A percentile compares a stretch with the other conserved stretches of the same genome.
Conservation (phyloP, 2,329 filamentous ascomycete genomes). For the Hirsutella thompsonii region DNA sequence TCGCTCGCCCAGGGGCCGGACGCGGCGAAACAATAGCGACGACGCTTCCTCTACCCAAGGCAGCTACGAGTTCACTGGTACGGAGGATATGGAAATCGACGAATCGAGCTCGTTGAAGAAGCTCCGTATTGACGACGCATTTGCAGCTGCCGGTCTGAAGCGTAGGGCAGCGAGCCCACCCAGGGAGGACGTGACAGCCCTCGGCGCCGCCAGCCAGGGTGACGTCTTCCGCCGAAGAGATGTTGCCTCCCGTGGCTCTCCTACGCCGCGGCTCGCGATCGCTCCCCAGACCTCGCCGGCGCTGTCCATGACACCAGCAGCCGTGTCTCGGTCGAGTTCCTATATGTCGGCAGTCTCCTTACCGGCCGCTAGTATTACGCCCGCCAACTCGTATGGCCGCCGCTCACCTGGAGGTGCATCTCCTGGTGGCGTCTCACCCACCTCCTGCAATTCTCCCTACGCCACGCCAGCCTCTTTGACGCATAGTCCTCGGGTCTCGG, state of each 20-base stretch:
- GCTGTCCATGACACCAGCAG: constrained; percentile 28
- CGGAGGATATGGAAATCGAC: constrained; percentile 36
- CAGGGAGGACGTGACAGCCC: constrained; percentile 29
- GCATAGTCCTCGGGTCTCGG: constrained; percentile 34
- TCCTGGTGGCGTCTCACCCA: constrained; percentile 37
- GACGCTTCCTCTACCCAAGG: constrained; percentile 32
- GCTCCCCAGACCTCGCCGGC: constrained; percentile 30
- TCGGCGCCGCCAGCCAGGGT: constrained; percentile 23
- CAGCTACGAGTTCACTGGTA: constrained; percentile 25
- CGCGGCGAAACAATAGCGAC: constrained; percentile 38
- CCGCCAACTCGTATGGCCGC: constrained; percentile 31
- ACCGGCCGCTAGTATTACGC: constrained; percentile 26
- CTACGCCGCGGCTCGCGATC: constrained; percentile 34
- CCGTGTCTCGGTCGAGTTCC: constrained; percentile 29
- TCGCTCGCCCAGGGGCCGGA: constrained; percentile 30
- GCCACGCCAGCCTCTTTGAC: constrained; percentile 33
- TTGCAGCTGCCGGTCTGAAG: constrained; percentile 33
- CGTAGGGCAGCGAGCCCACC: constrained; percentile 43
- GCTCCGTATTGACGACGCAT: constrained; percentile 34
- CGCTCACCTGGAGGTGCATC: constrained; percentile 32
- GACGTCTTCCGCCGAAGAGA: constrained; percentile 37
- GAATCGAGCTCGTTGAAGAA: constrained; percentile 37
- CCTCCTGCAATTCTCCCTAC: constrained; percentile 35
- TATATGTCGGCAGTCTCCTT: constrained; percentile 33
- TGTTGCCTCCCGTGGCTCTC: constrained; percentile 34